Base-by-base conservation (phyloP, 2,329 filamentous ascomycete species). In the Ceratocystis variospora region DNA sequence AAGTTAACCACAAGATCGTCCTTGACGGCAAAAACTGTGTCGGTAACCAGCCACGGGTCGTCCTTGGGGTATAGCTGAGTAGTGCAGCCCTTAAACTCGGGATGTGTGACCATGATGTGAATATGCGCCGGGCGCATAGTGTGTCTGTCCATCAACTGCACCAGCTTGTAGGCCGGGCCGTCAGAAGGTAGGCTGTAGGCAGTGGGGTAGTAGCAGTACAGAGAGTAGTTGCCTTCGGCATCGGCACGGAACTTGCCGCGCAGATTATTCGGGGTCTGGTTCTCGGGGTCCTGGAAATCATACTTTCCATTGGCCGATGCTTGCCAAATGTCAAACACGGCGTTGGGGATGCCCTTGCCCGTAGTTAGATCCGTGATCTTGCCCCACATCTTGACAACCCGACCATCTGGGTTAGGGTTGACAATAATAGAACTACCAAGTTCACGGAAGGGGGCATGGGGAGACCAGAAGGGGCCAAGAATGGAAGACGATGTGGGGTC, bases 301-400 rank as follows among this genome's bases (percentile, higher is more conserved):
- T 90, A 90, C 73, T 86, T 85, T 74, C 87, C 87, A 77, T 89
- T 90, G 74, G 85, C 79, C 70, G 83, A 87, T 63, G 87, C 87
- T 74, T 90, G 86, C 87, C 87, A 90, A 78, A 90, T 87, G 73
- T 90, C 88, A 71, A 90, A 84, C 69, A 88, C 84, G 70, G 87
- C 87, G 71, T 80, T 78, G 65, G 80, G 80, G 71, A 90, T 85
- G 69, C 84, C 84, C 76, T 82, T 81, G 72, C 84, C 83, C 67
- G 86, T 88, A 69, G 82, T 78, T 70, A 86, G 78, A 72, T 89
- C 85, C 62, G 75, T 80, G 72, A 90, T 81, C 61, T 80, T 77
- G 70, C 87, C 87, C 78, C 89, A 86, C 84, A 90, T 88, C 70
- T 81, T 79, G 64, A 82, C 82, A 64, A 84, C 77, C 68, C 83